A percentile compares a stretch with the other conserved stretches of the same genome.
Evolutionary conservation across 257 asterid genomes (phyloP).

Genomic region (Petunia axillaris): DNA sequence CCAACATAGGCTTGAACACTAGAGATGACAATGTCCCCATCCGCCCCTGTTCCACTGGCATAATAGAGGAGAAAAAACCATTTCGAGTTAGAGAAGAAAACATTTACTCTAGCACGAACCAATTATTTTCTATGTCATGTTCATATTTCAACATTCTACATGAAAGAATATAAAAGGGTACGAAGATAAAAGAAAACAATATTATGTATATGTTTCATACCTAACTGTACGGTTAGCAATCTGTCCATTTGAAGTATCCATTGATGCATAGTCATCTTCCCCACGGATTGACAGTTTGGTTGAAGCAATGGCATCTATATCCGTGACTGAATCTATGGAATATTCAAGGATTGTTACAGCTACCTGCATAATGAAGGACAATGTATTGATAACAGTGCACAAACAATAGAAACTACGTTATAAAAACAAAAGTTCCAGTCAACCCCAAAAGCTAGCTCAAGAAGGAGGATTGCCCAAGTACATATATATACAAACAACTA

Average conservation of each 20-base stretch:
- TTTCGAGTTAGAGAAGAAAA: no score
- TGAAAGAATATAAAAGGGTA: neutral
- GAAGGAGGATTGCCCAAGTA: no score
- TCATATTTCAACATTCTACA: no score
- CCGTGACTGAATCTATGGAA: conserved; percentile 70
- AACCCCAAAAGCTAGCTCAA: no score
- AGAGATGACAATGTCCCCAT: conserved; percentile 83
- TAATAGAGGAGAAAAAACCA: neutral
- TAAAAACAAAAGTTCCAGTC: no score
- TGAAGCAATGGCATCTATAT: conserved; percentile 85
- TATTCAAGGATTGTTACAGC: conserved; percentile 45
- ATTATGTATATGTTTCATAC: conserved; percentile 34
- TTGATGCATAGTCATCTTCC: conserved; percentile 39
- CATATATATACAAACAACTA: no score
- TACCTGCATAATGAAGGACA: conserved; percentile 26
- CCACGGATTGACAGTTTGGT: conserved; percentile 76
- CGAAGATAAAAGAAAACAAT: neutral
- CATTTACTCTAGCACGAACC: no score
- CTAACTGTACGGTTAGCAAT: conserved; percentile 66
- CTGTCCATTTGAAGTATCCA: conserved; percentile 67
- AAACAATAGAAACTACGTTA: no score
- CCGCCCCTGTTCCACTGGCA: conserved; percentile 78
- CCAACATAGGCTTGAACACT: conserved; percentile 83
- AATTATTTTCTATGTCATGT: no score
- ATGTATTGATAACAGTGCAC: no score